Base-by-base conservation (phyloP, 441 rosid species). In the California macrophylla region DNA sequence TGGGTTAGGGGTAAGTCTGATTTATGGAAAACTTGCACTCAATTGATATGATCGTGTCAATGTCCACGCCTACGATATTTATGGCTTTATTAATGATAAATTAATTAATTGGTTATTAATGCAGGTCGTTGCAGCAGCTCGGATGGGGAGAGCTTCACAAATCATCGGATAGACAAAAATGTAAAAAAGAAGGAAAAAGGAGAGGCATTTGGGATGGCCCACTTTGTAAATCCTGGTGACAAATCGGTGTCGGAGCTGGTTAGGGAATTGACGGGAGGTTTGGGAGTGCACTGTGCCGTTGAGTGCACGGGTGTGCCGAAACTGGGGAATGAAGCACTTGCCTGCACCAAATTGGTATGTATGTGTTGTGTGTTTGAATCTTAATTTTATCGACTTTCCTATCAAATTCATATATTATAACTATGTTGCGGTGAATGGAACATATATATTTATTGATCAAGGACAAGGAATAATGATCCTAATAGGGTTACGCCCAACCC, bases 1-100 rank as follows among this genome's bases (percentile, higher is more conserved):
- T 34, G 90, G 92, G 18, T 82, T 90, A 3, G 88, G 89, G 84
- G 90, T 15, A 52, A 9, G 23, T n/a, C n/a, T n/a, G n/a, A n/a
- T n/a, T n/a, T n/a, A n/a, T n/a, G n/a, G n/a, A n/a, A n/a, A n/a
- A n/a, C n/a, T n/a, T n/a, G n/a, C n/a, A n/a, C n/a, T n/a, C n/a
- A n/a, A n/a, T n/a, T n/a, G n/a, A n/a, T n/a, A n/a, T n/a, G n/a
- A n/a, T n/a, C n/a, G n/a, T n/a, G n/a, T n/a, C n/a, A n/a, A n/a
- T n/a, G n/a, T n/a, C n/a, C n/a, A n/a, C n/a, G n/a, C n/a, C n/a
- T n/a, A n/a, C n/a, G n/a, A n/a, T n/a, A n/a, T n/a, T n/a, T n/a
- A n/a, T n/a, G n/a, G n/a, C n/a, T n/a, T n/a, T n/a, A n/a, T n/a
- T n/a, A n/a, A n/a, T n/a, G n/a, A n/a, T n/a, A n/a, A n/a, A n/a